Base-by-base conservation (phyloP, 1,284 basidiomycete genomes). In the Lignosus rhinocerotis region DNA sequence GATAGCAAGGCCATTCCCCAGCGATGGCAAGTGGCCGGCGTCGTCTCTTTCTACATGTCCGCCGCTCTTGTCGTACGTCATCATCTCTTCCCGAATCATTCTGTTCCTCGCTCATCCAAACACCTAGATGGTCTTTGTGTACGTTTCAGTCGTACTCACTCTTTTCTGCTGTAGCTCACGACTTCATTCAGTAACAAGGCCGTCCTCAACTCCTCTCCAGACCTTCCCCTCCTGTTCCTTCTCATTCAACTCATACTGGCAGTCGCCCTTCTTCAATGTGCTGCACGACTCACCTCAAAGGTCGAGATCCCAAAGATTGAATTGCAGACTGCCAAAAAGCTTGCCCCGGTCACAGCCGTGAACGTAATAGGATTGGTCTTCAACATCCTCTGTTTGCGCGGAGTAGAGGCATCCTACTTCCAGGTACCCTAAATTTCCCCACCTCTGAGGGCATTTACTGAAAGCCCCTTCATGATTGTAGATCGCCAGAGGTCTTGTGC, bases 341-440 rank as follows among this genome's bases (percentile, higher is more conserved):
- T 89, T 3, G 64, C 79, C 3, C 86, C 87, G 1, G 85, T 90
- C 8, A 82, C 88, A 0, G 69, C 79, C 3, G 84, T 89, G 42
- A 88, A 89, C 67, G 83, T 90, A 33, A 75, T 86, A 31, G 88
- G 89, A 8, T 79, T 92, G 8, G 81, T 88, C 10, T 91, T 91
- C 78, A 91, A 92, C 66, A 90, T 86, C 0, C 79, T 90, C 14
- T 91, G 89, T 68, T 75, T 92, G 53, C 79, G 88, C 42, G 85
- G 83, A 57, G 88, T 92, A 34, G 88, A 91, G 59, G 88, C 89
- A 0, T 86, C 87, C 0, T 91, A 88, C 72, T 91, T 90, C 73
- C 88, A 90, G 78, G 86, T 85, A 43, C 33, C 69, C 59, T 21
- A 17, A 30, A 61, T 48, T 8, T 19, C 36, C 16, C 17, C 42